Base-by-base conservation (phyloP, 108 stramenopile species). In the Hondaea fermentalgiana region DNA sequence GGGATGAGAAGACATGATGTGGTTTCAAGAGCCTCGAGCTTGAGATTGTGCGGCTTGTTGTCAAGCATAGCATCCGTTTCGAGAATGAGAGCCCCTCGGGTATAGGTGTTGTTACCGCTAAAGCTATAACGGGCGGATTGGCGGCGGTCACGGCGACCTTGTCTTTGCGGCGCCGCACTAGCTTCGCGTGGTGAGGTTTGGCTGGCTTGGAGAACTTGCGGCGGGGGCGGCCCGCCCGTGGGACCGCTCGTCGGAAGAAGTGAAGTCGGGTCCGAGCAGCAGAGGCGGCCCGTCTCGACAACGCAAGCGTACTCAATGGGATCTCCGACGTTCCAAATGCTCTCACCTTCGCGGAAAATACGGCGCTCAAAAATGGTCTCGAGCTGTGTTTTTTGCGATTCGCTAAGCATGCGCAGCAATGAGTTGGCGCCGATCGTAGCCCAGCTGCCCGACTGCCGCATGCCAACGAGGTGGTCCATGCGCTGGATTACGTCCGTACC, bases 301-400 rank as follows among this genome's bases (percentile, higher is more conserved):
- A 42, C 88, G 5, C 71, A 69, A 43, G 89, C 89, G 83, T 25
- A 59, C 17, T 45, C 51, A 10, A 60, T 60, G 57, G 28, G 55
- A 10, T 58, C 49, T 17, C 89, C 89, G 57, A 10, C 89, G 19
- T 8, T 23, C 89, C 89, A 89, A 5, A 89, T 60, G 29, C 87
- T 29, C 23, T 57, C 83, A 4, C 83, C 83, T 59, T 72, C 44
- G 6, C 53, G n/a, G 83, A 28, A 89, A 29, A 60, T 51, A 23
- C 60, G 25, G 35, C 59, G 72, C 83, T 44, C 44, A 60, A 76
- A 89, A 35, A 57, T 35, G 43, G 76, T 76, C 83, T 89, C 89
- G 44, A 89, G 89, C 83, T 89, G 89, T 0, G 89, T 89, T 59
- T 89, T 89, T 53, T 89, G 89, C 43, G 89, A 87, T 43, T 57